Evolutionary conservation across 139 green algal species (phyloP).

Genomic region (Chlorella sp.): DNA sequence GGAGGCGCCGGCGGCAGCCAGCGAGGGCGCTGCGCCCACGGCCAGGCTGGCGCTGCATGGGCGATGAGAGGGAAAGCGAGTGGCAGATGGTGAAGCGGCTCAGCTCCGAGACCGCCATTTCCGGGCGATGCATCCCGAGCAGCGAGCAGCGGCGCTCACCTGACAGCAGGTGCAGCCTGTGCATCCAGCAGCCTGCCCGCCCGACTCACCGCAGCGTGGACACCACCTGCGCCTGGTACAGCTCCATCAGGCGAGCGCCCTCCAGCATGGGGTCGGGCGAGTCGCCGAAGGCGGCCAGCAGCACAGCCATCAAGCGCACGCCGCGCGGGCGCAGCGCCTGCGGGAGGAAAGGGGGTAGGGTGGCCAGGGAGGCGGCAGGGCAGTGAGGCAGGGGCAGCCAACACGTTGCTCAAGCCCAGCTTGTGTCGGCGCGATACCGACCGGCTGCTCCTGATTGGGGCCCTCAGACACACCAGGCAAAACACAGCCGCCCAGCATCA

Average conservation of each 20-base stretch:
- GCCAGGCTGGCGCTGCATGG: conserved; percentile 41
- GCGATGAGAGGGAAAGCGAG: background rate
- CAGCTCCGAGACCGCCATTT: no score
- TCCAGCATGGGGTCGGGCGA: conserved; percentile 68
- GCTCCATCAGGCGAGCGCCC: conserved; percentile 67
- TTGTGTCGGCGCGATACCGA: no score
- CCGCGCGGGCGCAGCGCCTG: conserved; percentile 71
- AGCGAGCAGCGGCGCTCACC: no score
- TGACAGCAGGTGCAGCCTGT: no score
- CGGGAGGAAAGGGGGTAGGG: background rate
- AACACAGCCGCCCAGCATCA: background rate
- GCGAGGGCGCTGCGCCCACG: conserved; percentile 46
- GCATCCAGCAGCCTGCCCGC: background rate
- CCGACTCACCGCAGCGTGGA: conserved; percentile 62
- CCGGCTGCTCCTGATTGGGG: no score
- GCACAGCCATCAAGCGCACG: conserved; percentile 58
- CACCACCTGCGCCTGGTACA: conserved; percentile 85
- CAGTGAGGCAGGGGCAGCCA: no score
- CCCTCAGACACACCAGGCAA: no score
- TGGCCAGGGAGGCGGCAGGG: no score
- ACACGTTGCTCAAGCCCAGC: no score
- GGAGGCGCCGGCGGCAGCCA: conserved; percentile 61
- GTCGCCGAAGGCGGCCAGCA: conserved; percentile 60
- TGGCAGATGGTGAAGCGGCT: no score
- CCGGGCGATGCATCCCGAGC: no score